Conservation (phyloP, 2,329 filamentous ascomycete genomes). For the Fusarium duplospermum region DNA sequence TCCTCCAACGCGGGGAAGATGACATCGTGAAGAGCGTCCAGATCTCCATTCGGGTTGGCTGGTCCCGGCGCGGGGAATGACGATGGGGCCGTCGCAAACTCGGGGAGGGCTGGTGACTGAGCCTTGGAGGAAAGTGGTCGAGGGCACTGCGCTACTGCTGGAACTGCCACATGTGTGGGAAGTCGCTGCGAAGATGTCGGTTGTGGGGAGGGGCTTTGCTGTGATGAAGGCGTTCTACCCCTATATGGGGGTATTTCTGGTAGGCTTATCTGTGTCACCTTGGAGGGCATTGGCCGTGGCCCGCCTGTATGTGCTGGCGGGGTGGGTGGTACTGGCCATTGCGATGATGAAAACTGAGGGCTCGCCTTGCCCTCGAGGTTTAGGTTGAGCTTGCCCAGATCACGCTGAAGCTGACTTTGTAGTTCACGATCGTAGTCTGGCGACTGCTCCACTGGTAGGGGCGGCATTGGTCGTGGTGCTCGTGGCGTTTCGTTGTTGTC, state of each 20-base stretch:
- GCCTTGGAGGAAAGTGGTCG: conserved; percentile 47
- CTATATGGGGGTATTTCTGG: conserved; percentile 68
- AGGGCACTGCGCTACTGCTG: conserved; percentile 35
- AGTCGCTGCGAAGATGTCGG: conserved; percentile 41
- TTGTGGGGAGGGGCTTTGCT: conserved; percentile 45
- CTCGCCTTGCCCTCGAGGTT: conserved; percentile 37
- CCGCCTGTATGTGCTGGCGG: conserved; percentile 51
- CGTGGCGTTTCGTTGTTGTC: conserved; percentile 60
- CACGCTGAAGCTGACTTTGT: conserved; percentile 72
- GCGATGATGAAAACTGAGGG: conserved; percentile 22
- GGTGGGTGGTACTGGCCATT: conserved; percentile 41
- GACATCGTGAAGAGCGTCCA: conserved; percentile 90
- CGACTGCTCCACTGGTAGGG: conserved; percentile 60
- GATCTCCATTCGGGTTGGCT: conserved; percentile 71
- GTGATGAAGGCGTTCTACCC: conserved; percentile 49
- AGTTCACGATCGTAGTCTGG: conserved; percentile 71
- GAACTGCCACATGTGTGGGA: conserved; percentile 22
- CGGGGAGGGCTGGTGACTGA: conserved; percentile 47
- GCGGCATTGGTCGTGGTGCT: conserved; percentile 60
- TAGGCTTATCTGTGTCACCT: conserved; percentile 56
- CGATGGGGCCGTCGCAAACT: conserved; percentile 52
- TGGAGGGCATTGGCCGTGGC: conserved; percentile 53
- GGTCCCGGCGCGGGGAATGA: conserved; percentile 69
- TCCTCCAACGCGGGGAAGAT: conserved; percentile 94
- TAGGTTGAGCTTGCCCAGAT: conserved; percentile 69